Evolutionary conservation across 225 moss, liverwort and hornwort species (phyloP).

Genomic region (Sphagnum tenellum): DNA sequence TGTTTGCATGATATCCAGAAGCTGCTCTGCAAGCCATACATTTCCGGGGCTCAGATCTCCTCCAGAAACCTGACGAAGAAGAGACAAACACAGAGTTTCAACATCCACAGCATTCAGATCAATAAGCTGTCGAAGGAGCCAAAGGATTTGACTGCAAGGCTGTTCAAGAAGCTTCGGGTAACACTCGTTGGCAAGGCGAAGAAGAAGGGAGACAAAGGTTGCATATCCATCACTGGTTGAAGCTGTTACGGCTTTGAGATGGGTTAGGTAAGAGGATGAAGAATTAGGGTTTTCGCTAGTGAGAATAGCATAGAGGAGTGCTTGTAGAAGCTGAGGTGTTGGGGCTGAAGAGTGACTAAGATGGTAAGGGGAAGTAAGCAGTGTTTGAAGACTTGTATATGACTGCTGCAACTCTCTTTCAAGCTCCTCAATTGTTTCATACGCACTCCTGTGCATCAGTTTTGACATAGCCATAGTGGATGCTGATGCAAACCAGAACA

Average conservation of each 20-base stretch:
- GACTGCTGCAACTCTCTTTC: slow-evolving; percentile 79
- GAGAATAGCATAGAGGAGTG: slow-evolving; percentile 79
- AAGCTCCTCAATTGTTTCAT: slow-evolving; percentile 68
- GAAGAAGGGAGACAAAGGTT: slow-evolving; percentile 68
- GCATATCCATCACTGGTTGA: slow-evolving; percentile 89
- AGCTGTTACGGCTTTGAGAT: slow-evolving; percentile 35
- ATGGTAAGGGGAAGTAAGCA: slow-evolving; percentile 75
- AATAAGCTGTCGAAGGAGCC: slow-evolving; percentile 89
- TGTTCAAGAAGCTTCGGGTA: slow-evolving; percentile 85
- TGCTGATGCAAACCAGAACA: neutral
- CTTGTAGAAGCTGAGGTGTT: slow-evolving; percentile 80
- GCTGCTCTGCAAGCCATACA: slow-evolving; percentile 82
- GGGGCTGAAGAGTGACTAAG: slow-evolving; percentile 65
- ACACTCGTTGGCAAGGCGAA: slow-evolving; percentile 83
- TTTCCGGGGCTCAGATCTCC: slow-evolving; percentile 84
- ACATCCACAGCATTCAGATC: slow-evolving; percentile 73
- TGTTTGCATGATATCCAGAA: slow-evolving; percentile 76
- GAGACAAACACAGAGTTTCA: slow-evolving; percentile 65
- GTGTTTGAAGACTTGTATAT: slow-evolving; percentile 53
- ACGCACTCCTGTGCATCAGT: slow-evolving; percentile 66
- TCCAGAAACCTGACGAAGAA: slow-evolving; percentile 86
- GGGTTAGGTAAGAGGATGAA: slow-evolving; percentile 77
- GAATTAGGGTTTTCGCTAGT: slow-evolving; percentile 39
- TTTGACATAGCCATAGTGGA: slow-evolving; percentile 62
- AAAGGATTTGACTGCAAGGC: slow-evolving; percentile 73